These are phyloP conservation scores for Erysimum pusillum DNA, from an alignment of 441 rosid species.

Conservation along the genomic window DNA sequence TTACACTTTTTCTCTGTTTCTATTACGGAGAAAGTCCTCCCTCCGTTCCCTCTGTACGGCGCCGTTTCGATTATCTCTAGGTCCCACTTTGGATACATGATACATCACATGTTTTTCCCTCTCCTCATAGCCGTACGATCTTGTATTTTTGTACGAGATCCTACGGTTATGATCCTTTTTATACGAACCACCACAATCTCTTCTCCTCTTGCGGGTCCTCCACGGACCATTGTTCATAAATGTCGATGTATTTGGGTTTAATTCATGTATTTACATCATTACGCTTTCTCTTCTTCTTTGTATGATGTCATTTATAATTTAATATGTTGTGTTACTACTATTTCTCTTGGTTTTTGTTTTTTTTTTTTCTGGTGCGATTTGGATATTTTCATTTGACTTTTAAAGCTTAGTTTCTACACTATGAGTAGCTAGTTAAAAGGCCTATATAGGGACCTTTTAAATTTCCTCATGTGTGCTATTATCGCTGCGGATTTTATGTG, in stretches of 20 bases:
- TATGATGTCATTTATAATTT: conserved; percentile 32
- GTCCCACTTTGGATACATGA: conserved; percentile 34
- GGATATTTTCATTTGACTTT: conserved; percentile 36
- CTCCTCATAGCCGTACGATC: conserved; percentile 41
- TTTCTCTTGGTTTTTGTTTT: background rate
- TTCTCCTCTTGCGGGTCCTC: conserved; percentile 45
- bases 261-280: conserved; percentile 29
- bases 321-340: background rate
- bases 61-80: conserved; percentile 44
- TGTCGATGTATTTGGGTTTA: conserved; percentile 42
- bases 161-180: conserved; percentile 36
- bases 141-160: conserved; percentile 38
- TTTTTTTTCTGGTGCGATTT: conserved; percentile 4
- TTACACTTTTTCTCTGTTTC: conserved; percentile 27
- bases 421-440: background rate
- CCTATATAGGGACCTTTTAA: background rate
- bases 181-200: conserved; percentile 41
- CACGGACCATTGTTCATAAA: conserved; percentile 40
- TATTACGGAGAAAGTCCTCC: conserved; percentile 46
- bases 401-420: conserved; percentile 23
- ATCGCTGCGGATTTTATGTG: background rate
- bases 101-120: conserved; percentile 32
- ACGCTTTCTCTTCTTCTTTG: conserved; percentile 10
- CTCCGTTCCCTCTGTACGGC: conserved; percentile 48
- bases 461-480: too few species aligned